Conservation (phyloP, 805 yeast species). For the Hanseniaspora occidentalis region DNA sequence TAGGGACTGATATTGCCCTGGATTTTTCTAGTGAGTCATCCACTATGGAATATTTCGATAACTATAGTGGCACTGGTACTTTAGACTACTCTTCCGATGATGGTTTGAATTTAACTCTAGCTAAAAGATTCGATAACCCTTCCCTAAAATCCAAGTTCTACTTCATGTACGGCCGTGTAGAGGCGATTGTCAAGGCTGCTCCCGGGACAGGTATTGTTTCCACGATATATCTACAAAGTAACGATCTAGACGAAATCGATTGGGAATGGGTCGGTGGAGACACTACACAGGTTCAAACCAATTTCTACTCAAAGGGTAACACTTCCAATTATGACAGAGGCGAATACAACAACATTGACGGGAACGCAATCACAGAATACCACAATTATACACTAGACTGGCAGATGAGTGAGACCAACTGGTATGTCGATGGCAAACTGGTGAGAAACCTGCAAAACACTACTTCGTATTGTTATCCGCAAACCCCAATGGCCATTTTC, state of each 20-base stretch:
- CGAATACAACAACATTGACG: conserved; percentile 42
- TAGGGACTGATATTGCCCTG: conserved; percentile 41
- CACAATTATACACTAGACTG: conserved; percentile 82
- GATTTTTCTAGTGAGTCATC: conserved; percentile 37
- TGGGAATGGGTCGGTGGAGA: conserved; percentile 82
- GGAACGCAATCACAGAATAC: conserved; percentile 41
- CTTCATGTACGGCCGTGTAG: conserved; percentile 81
- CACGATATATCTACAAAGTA: conserved; percentile 67
- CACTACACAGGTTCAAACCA: conserved; percentile 58
- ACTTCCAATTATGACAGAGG: conserved; percentile 74
- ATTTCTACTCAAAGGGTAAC: conserved; percentile 72
- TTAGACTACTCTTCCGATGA: conserved; percentile 34
- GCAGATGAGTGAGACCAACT: conserved; percentile 51
- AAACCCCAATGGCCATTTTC: conserved; percentile 69
- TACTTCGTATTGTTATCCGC: conserved; percentile 68
- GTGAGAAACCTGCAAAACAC: conserved; percentile 50
- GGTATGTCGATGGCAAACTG: conserved; percentile 60
- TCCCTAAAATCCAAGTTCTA: conserved; percentile 65
- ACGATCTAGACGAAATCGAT: conserved; percentile 84
- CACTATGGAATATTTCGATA: conserved; percentile 28
- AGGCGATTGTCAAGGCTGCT: conserved; percentile 59
- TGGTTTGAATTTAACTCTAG: conserved; percentile 54
- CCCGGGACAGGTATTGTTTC: conserved; percentile 71
- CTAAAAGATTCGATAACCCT: conserved; percentile 63
- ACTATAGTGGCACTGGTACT: conserved; percentile 30